Conservation (phyloP, 805 yeast genomes). For the Dipodascus geniculatus region DNA sequence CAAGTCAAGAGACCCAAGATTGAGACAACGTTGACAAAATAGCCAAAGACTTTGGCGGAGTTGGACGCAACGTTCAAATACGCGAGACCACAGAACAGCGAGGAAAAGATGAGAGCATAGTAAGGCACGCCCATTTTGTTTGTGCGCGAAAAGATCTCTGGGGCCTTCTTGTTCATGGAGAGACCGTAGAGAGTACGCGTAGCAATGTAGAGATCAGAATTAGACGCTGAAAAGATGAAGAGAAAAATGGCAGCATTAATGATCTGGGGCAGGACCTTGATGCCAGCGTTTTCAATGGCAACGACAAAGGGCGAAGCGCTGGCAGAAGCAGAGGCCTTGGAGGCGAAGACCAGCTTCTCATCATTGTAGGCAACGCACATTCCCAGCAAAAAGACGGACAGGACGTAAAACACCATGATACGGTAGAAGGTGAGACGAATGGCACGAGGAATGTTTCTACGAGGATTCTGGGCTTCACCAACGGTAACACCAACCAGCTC, state of each 20-base stretch:
- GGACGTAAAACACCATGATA: constrained; percentile 50
- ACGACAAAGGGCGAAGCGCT: constrained; percentile 78
- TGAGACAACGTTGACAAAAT: constrained; percentile 60
- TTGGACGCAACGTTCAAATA: constrained; percentile 54
- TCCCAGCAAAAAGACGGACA: constrained; percentile 52
- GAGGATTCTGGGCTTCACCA: constrained; percentile 61
- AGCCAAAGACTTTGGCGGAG: constrained; percentile 34
- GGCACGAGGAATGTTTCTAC: constrained; percentile 60
- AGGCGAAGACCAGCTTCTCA: constrained; percentile 36
- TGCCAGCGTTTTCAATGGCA: constrained; percentile 59
- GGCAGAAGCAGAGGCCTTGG: constrained; percentile 33
- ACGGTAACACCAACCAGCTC: constrained; percentile 63
- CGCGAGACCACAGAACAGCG: constrained; percentile 50
- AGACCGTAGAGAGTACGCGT: constrained; percentile 66
- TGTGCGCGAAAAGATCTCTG: constrained; percentile 51
- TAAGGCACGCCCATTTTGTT: constrained; percentile 63
- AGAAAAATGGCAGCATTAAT: constrained; percentile 68
- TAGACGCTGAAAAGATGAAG: constrained; percentile 72
- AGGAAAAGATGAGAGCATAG: constrained; percentile 40
- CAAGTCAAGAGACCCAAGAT: constrained; percentile 65
- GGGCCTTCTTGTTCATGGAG: constrained; percentile 65
- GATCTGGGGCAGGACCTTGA: constrained; percentile 57
- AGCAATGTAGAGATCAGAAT: constrained; percentile 67
- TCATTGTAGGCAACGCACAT: constrained; percentile 55
- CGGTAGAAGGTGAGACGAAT: constrained; percentile 59